Evolutionary conservation across 768 basidiomycete species (phyloP).

Genomic region (Mycena indigotica): DNA sequence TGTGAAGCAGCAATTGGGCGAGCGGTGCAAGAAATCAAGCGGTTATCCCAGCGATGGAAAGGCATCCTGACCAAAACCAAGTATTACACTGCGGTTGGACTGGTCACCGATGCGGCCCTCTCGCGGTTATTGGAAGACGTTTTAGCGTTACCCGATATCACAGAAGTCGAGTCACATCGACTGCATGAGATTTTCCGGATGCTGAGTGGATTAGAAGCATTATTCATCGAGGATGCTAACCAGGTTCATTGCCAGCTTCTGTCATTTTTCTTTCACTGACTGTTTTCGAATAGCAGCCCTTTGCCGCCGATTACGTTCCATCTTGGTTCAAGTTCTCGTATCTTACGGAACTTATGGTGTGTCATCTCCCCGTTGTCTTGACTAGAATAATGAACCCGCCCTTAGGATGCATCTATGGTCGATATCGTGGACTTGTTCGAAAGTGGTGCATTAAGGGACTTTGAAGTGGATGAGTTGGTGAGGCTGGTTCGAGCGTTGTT

Average conservation of each 20-base stretch:
- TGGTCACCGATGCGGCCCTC: conserved; percentile 68
- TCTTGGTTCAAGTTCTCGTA: conserved; percentile 96
- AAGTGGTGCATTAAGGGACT: conserved; percentile 88
- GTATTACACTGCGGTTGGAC: conserved; percentile 73
- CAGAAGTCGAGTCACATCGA: conserved; percentile 82
- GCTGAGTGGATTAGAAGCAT: conserved; percentile 74
- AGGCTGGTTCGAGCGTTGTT: conserved; percentile 85
- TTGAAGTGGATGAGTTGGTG: conserved; percentile 80
- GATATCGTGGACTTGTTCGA: conserved; percentile 93
- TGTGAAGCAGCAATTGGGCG: conserved; percentile 71
- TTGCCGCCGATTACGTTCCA: conserved; percentile 84
- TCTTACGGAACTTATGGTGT: conserved; percentile 84
- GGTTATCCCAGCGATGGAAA: conserved; percentile 69
- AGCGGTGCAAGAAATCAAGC: conserved; percentile 64
- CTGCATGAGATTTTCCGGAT: conserved; percentile 83
- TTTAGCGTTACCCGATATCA: conserved; percentile 79
- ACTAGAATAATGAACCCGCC: neutral
- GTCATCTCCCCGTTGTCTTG: conserved; percentile 30
- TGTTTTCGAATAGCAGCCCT: conserved; percentile 52
- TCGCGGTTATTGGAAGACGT: conserved; percentile 71
- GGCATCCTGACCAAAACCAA: conserved; percentile 71
- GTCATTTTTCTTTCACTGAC: neutral
- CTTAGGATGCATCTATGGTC: conserved; percentile 85
- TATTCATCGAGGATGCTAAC: conserved; percentile 70
- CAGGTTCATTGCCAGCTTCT: conserved; percentile 44